phyloP scores from a whole-genome alignment of 805 yeast species.

The Yarrowia sp. region DNA sequence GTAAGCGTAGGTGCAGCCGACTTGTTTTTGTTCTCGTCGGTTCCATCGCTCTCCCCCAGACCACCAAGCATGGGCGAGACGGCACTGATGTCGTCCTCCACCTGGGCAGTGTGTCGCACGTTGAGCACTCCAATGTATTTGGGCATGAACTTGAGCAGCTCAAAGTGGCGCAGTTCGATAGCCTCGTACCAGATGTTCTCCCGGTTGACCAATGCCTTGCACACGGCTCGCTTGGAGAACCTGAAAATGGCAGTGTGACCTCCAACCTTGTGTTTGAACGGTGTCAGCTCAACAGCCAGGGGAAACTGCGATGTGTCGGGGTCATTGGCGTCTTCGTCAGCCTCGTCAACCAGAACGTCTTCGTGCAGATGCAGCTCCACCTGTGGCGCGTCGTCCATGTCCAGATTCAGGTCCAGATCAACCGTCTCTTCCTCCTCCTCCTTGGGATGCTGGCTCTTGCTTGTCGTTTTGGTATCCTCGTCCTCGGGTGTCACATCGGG shows the following conservation, averaged over 20 bases:
- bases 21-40: slow-evolving; percentile 5
- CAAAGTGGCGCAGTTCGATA: slow-evolving; percentile 78
- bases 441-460: neutral
- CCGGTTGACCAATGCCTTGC: slow-evolving; percentile 88
- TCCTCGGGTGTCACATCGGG: slow-evolving; percentile 8
- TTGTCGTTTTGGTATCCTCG: neutral
- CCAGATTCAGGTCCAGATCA: slow-evolving; percentile 14
- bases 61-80: slow-evolving; percentile 38
- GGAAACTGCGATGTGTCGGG: slow-evolving; percentile 46
- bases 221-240: slow-evolving; percentile 89
- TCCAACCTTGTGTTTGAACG: slow-evolving; percentile 93
- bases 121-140: slow-evolving; percentile 91
- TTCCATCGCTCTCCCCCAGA: slow-evolving; percentile 5
- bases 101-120: slow-evolving; percentile 71
- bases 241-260: slow-evolving; percentile 98
- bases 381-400: slow-evolving; percentile 12
- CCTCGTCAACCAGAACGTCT: slow-evolving; percentile 42
- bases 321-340: slow-evolving; percentile 39
- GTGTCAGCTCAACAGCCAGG: slow-evolving; percentile 84
- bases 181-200: slow-evolving; percentile 93
- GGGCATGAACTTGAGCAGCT: slow-evolving; percentile 86
- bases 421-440: slow-evolving; percentile 20
- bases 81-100: slow-evolving; percentile 44
- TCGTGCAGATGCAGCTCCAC: slow-evolving; percentile 30
- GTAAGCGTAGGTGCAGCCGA: slow-evolving; percentile 2